phyloP scores from a whole-genome alignment of 1,284 basidiomycete genomes.

The Golubevia pallescens region DNA sequence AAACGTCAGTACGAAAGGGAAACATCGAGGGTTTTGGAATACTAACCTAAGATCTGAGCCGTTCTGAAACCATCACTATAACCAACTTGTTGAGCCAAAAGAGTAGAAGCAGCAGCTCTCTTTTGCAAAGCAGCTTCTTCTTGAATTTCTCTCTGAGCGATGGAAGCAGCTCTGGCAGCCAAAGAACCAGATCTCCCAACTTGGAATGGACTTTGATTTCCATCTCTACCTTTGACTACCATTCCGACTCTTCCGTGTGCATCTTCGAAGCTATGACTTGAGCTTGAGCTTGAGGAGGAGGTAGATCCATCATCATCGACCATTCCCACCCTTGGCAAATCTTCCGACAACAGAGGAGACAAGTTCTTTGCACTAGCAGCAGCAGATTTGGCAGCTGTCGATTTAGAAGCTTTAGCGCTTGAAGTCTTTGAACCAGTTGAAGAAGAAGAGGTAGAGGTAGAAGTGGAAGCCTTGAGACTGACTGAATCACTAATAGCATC shows the following conservation, averaged over 20 bases:
- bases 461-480: neutral
- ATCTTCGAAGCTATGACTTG: neutral
- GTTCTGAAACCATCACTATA: slow-evolving; percentile 51
- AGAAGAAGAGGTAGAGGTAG: slow-evolving; percentile 2
- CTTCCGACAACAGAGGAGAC: slow-evolving; percentile 1
- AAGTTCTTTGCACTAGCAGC: neutral
- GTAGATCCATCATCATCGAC: slow-evolving; percentile 7
- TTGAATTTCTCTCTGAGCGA: neutral
- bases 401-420: slow-evolving; percentile 1
- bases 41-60: slow-evolving; percentile 42
- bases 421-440: neutral
- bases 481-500: neutral
- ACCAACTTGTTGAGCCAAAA: slow-evolving; percentile 10
- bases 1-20: too few relatives aligned
- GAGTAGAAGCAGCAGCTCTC: neutral
- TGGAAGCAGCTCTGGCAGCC: slow-evolving; percentile 9
- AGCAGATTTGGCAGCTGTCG: slow-evolving; percentile 2
- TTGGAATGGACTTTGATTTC: neutral
- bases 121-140: neutral
- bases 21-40: slow-evolving; percentile 12
- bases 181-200: neutral
- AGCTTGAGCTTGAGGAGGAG: slow-evolving; percentile 2
- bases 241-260: slow-evolving; percentile 10
- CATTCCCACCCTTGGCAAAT: slow-evolving; percentile 10
- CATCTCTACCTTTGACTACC: slow-evolving; percentile 5